Evolutionary conservation across 2,329 filamentous ascomycete species (phyloP).

Genomic region (Penicillium psychrosexuale): DNA sequence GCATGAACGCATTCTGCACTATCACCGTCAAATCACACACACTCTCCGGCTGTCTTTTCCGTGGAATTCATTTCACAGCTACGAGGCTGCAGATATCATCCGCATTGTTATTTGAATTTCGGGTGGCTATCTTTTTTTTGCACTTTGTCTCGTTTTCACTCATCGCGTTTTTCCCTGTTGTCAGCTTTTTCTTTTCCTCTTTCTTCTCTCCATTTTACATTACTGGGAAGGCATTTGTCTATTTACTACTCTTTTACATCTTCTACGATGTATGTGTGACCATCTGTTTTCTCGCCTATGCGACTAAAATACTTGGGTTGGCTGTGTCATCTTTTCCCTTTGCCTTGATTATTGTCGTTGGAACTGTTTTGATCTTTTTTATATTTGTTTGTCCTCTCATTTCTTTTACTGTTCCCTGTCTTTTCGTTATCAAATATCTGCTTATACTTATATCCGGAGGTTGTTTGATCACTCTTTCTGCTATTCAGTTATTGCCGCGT

Average conservation of each 20-base stretch:
- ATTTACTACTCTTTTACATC: constrained; percentile 7
- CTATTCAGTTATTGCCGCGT: constrained; percentile 7
- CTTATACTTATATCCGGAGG: constrained; percentile 31
- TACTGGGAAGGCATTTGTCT: constrained; percentile 21
- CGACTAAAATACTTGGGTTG: constrained; percentile 20
- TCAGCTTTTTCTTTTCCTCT: background rate
- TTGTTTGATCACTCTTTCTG: constrained; percentile 39
- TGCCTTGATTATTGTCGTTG: background rate
- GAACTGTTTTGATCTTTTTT: background rate
- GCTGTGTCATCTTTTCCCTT: constrained; percentile 21
- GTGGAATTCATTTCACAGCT: constrained; percentile 1
- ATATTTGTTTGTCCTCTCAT: background rate
- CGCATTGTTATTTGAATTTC: constrained; percentile 17
- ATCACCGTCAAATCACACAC: background rate
- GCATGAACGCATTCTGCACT: background rate
- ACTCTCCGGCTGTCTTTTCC: background rate
- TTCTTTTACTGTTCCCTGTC: constrained; percentile 10
- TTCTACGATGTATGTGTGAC: constrained; percentile 4
- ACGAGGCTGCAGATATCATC: constrained; percentile 1
- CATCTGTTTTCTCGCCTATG: constrained; percentile 11
- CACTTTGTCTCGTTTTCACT: constrained; percentile 4
- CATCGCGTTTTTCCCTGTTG: constrained; percentile 5
- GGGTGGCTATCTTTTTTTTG: constrained; percentile 29
- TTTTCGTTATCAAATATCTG: constrained; percentile 17
- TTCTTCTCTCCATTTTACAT: constrained; percentile 14